phyloP scores from a whole-genome alignment of 495 filamentous ascomycete genomes.

The Penicillium lividum region DNA sequence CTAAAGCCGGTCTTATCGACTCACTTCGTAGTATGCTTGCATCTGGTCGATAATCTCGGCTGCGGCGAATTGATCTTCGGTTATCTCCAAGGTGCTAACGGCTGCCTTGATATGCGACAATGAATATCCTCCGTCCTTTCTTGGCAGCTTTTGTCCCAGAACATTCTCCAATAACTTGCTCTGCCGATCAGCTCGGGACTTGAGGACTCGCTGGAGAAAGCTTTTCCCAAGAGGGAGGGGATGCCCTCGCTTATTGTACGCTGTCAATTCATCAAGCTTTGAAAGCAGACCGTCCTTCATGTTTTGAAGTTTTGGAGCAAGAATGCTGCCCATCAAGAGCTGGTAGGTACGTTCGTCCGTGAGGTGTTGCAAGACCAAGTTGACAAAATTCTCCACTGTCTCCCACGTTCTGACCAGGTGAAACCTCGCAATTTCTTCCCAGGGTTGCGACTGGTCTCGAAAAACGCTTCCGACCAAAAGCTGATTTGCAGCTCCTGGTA shows the following conservation, averaged over 20 bases:
- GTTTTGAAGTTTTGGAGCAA: conserved; percentile 28
- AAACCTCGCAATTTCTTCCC: conserved; percentile 30
- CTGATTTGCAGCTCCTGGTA: conserved; percentile 49
- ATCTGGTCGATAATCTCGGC: conserved; percentile 35
- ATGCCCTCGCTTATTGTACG: conserved; percentile 42
- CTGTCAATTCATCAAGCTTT: conserved; percentile 47
- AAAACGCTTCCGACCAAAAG: conserved; percentile 45
- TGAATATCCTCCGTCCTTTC: no score
- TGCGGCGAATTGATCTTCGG: conserved; percentile 17
- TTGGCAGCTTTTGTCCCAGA: no score
- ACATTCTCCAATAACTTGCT: no score
- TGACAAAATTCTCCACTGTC: conserved; percentile 29
- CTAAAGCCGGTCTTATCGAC: background rate
- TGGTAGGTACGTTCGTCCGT: conserved; percentile 33
- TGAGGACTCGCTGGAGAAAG: conserved; percentile 35
- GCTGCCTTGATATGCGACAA: no score
- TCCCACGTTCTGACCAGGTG: conserved; percentile 28
- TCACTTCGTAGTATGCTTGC: conserved; percentile 41
- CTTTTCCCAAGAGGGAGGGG: conserved; percentile 44
- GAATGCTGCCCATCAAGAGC: conserved; percentile 23
- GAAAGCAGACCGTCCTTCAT: conserved; percentile 33
- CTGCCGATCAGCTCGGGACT: conserved; percentile 25
- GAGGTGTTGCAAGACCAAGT: conserved; percentile 28
- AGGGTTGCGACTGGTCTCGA: conserved; percentile 42
- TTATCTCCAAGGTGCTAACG: no score